phyloP scores from a whole-genome alignment of 2,329 filamentous ascomycete species.

The Delphinella strobiligena region DNA sequence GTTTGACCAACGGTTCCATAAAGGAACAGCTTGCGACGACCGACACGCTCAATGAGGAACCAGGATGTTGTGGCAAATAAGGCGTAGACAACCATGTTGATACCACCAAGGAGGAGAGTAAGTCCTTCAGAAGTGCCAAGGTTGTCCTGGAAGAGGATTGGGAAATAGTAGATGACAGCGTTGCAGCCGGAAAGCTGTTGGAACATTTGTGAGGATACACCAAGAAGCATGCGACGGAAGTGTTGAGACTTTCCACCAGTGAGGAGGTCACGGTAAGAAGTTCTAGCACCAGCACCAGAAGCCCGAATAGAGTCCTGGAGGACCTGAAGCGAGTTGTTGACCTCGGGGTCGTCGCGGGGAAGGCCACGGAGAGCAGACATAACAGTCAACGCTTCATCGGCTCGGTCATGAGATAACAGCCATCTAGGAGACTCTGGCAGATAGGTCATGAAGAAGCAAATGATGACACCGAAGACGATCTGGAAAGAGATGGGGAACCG shows the following conservation, averaged over 20 bases:
- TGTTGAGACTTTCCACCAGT: constrained; percentile 20
- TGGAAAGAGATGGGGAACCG: constrained; percentile 31
- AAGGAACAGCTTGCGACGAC: constrained; percentile 18
- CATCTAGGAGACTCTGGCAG: constrained; percentile 48
- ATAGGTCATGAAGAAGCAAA: constrained; percentile 34
- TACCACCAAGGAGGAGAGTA: constrained; percentile 13
- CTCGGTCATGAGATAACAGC: constrained; percentile 30
- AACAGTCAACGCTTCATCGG: constrained; percentile 33
- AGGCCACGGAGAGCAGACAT: constrained; percentile 36
- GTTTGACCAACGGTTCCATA: constrained; percentile 15
- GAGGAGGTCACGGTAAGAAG: constrained; percentile 13
- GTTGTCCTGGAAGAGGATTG: constrained; percentile 12
- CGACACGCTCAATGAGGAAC: constrained; percentile 20
- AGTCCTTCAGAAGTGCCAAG: constrained; percentile 11
- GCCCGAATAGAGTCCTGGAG: constrained; percentile 26
- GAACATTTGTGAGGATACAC: constrained; percentile 21
- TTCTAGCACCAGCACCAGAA: neutral
- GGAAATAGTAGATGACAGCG: constrained; percentile 15
- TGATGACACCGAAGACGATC: constrained; percentile 42
- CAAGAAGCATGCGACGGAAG: constrained; percentile 20
- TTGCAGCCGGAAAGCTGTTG: constrained; percentile 17
- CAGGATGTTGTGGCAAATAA: constrained; percentile 15
- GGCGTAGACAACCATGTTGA: constrained; percentile 19
- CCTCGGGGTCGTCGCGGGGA: constrained; percentile 29
- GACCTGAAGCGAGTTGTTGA: constrained; percentile 36